Evolutionary conservation across 2,329 filamentous ascomycete genomes (phyloP).

Genomic region (Tolypocladium guangdongense): DNA sequence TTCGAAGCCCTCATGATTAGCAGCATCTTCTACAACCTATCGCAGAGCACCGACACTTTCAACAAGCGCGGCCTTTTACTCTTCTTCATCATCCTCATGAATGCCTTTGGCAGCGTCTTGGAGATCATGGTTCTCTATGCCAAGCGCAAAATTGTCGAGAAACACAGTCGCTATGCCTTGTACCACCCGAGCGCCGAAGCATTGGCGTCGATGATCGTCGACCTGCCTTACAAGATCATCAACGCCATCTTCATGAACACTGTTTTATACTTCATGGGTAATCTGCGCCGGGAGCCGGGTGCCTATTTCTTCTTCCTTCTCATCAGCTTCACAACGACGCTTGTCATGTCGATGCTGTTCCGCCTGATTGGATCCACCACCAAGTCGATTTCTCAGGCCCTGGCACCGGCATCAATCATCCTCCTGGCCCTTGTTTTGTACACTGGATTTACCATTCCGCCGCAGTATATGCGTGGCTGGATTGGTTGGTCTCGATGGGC

Average conservation of each 20-base stretch:
- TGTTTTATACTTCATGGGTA: not conserved
- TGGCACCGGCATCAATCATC: not conserved
- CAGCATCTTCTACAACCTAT: not conserved
- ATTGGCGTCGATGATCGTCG: conserved; percentile 25
- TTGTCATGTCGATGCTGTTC: not conserved
- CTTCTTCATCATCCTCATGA: not conserved
- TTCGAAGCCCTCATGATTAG: not conserved
- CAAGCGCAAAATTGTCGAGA: conserved; percentile 26
- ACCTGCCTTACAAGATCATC: conserved; percentile 31
- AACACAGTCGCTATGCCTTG: conserved; percentile 27
- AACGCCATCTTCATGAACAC: conserved; percentile 10
- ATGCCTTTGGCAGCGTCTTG: conserved; percentile 6
- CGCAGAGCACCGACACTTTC: not conserved
- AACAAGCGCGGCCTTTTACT: not conserved
- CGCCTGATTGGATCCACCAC: not conserved
- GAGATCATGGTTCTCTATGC: conserved; percentile 28
- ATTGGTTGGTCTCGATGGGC: conserved; percentile 58
- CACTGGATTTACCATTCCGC: conserved; percentile 38
- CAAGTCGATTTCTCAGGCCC: not conserved
- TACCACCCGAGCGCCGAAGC: conserved; percentile 26
- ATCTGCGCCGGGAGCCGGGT: not conserved
- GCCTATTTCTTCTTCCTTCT: not conserved
- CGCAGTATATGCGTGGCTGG: conserved; percentile 48
- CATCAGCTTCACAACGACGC: not conserved
- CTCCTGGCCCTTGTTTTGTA: conserved; percentile 22